These are phyloP conservation scores for Zoysia matrella DNA, from an alignment of 202 grass and related monocot species.

Conservation along the genomic window DNA sequence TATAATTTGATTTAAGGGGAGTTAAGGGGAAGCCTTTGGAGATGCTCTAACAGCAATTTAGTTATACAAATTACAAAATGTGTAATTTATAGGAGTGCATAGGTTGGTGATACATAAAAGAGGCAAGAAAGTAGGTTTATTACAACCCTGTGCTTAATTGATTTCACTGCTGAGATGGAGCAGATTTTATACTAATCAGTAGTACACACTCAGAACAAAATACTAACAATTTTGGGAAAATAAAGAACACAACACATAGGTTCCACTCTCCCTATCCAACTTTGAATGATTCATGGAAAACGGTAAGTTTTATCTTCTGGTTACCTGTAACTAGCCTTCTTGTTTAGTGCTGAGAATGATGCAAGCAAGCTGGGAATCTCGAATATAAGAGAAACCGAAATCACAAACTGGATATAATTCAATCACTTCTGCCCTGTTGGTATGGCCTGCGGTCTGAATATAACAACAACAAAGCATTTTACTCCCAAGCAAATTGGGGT, in stretches of 20 bases:
- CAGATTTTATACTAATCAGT: neutral
- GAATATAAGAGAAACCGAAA: too few species aligned
- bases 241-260: neutral
- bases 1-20: too few species aligned
- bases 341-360: neutral
- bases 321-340: neutral
- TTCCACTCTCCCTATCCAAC: neutral
- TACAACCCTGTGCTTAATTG: neutral
- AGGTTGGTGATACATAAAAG: neutral
- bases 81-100: too few species aligned
- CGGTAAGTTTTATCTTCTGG: too few species aligned
- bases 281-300: neutral
- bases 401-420: too few species aligned
- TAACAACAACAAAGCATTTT: too few species aligned
- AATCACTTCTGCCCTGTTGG: too few species aligned
- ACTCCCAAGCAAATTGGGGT: too few species aligned
- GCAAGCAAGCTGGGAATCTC: neutral
- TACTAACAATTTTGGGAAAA: neutral
- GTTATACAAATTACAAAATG: neutral
- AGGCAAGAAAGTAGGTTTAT: neutral
- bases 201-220: constrained; percentile 1
- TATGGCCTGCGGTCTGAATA: too few species aligned
- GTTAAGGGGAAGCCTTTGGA: too few species aligned
- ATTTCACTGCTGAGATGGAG: neutral
- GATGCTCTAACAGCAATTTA: neutral